Base-by-base conservation (phyloP, 1,139 yeast genomes). In the Geotrichum macrosporum region DNA sequence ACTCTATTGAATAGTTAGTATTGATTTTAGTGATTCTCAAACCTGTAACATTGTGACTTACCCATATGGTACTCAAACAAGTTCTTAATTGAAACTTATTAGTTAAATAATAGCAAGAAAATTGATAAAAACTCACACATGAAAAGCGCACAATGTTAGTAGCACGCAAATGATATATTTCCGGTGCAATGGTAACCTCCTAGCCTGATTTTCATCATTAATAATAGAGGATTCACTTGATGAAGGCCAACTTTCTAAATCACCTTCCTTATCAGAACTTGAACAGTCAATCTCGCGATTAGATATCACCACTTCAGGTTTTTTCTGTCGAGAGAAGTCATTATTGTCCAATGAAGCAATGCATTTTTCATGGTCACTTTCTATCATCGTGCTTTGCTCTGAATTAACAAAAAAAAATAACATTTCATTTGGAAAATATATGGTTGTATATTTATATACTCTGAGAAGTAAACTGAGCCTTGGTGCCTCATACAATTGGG, bases 121-220 rank as follows among this genome's bases (percentile, higher is more conserved):
- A 8, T 24, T 24, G 27, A 19, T n/a, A n/a, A 15, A 26, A 8
- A 16, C 35, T 31, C 12, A 31, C 24, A 61, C 75, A 56, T 58
- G 77, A 48, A 60, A 70, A 10, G 63, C 77, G 3, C 79, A 68
- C 21, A 71, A 35, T 0, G 85, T 70, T 21, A 80, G 63, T 1
- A 81, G 57, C 6, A 73, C 35, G 0, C 84, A 73, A 41, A 80
- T 78, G 18, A 67, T 46, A 76, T 83, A 77, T 57, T 78, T 80
- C 16, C 71, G 53, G 12, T 49, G 27, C 31, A 59, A 51, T 2
- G 75, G 64, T 73, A 70, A 53, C 15, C 54, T 53, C n/a, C 58
- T 51, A 8, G 82, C 73, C 58, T 78, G 75, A 51, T 77, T 80
- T 5, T 77, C 75, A 58, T 81, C 83, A 53, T 77, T 13, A 12